These are phyloP conservation scores for Pestalotiopsis sp. DNA, from an alignment of 2,329 filamentous ascomycete genomes.

Conservation along the genomic window DNA sequence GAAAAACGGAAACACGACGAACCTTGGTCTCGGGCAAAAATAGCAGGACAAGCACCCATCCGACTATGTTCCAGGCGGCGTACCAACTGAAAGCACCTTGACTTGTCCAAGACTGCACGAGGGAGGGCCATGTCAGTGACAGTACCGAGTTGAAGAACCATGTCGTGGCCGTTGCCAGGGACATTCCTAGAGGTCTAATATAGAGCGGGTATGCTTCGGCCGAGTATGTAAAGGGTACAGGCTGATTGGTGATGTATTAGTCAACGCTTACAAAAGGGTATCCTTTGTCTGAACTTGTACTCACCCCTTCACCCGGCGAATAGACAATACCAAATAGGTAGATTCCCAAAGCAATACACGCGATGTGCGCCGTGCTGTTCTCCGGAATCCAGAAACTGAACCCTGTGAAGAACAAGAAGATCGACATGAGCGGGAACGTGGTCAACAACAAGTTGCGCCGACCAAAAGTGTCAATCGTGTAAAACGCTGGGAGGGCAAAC, in stretches of 20 bases:
- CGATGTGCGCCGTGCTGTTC: slow-evolving; percentile 38
- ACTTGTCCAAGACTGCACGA: slow-evolving; percentile 45
- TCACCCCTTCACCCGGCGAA: slow-evolving; percentile 61
- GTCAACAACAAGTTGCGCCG: slow-evolving; percentile 64
- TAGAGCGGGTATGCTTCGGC: slow-evolving; percentile 69
- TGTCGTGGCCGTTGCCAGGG: slow-evolving; percentile 55
- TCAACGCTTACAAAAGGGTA: background rate
- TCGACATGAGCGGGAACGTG: slow-evolving; percentile 68
- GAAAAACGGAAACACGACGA: background rate
- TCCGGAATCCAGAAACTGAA: slow-evolving; percentile 48
- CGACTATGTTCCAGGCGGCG: slow-evolving; percentile 49
- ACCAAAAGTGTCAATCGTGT: slow-evolving; percentile 70
- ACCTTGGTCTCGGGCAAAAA: slow-evolving; percentile 46
- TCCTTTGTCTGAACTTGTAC: slow-evolving; percentile 22
- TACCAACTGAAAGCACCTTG: slow-evolving; percentile 54
- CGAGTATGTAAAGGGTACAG: slow-evolving; percentile 68
- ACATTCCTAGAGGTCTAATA: slow-evolving; percentile 64
- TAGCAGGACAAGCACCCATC: slow-evolving; percentile 45
- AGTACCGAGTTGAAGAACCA: slow-evolving; percentile 46
- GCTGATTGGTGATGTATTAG: slow-evolving; percentile 21
- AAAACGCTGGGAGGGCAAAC: slow-evolving; percentile 64
- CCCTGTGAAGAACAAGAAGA: slow-evolving; percentile 49
- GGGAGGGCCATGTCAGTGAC: slow-evolving; percentile 48
- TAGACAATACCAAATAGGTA: slow-evolving; percentile 55
- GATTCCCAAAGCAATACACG: slow-evolving; percentile 49